Evolutionary conservation across 2,329 filamentous ascomycete species (phyloP), one percentile per base, ranked within the genome.

Genomic region (Incumbomyces lentus): DNA sequence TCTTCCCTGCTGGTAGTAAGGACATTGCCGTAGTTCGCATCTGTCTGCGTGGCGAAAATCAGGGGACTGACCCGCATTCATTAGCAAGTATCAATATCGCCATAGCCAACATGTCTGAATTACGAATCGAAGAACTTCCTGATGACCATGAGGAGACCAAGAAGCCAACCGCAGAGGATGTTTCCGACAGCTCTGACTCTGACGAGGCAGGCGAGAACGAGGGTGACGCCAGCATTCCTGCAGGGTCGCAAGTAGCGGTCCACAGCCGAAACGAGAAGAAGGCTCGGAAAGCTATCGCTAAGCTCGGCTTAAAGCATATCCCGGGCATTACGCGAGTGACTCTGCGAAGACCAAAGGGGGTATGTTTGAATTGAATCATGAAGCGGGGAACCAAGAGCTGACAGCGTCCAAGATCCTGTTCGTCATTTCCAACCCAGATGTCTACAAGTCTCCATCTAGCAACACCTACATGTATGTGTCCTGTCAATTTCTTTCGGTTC

Each of bases 261-360:
- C 90, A 96, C 80, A 95, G 87, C 67, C 88, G 92, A 71, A 96
- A 96, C 76, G 92, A 98, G 84, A 98, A 98, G 86, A 98, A 98
- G 83, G 93, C 92, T 62, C 84, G 92, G 74, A 98, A 98, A 81
- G 88, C 89, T 64, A 94, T 98, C 68, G 86, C 88, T 71, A 98
- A 98, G 82, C 82, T 96, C 66, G 89, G 94, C 68, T 76, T 98
- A 67, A 92, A 87, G 78, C 88, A 90, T 65, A 84, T 98, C 59
- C 84, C 86, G 64, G 93, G 92, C 67, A 98, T 98, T 72, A 98
- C 92, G 64, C 84, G 92, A 66, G 93, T 98, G 63, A 98, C 93
- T 58, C 82, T 98, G 65, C 86, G 92, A 73, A 81, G 93, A 71
- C 93, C 93, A 63, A 98, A 98, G 82, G 95, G 95, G 76, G 90